phyloP scores from a whole-genome alignment of 2,329 filamentous ascomycete species.

The Pseudonectria foliicola region DNA sequence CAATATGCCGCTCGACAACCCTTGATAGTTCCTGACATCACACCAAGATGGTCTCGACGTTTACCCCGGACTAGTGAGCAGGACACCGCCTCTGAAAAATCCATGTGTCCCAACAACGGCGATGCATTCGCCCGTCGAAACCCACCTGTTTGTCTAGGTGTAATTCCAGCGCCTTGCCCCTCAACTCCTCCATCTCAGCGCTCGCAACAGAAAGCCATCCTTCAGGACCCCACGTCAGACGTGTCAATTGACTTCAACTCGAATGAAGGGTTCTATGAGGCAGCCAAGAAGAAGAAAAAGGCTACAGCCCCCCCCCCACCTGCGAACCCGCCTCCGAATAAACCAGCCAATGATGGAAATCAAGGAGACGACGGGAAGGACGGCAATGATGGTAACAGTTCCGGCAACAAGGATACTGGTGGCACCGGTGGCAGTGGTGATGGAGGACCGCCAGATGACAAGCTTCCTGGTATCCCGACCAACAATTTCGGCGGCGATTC shows the following conservation, averaged over 20 bases:
- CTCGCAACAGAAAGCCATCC: slow-evolving; percentile 27
- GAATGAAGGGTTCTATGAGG: slow-evolving; percentile 46
- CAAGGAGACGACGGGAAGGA: slow-evolving; percentile 24
- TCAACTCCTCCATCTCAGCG: slow-evolving; percentile 16
- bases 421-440: slow-evolving; percentile 26
- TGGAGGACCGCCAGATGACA: slow-evolving; percentile 25
- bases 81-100: slow-evolving; percentile 11
- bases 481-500: slow-evolving; percentile 39
- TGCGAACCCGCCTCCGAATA: slow-evolving; percentile 11
- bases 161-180: slow-evolving; percentile 14
- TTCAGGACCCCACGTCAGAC: slow-evolving; percentile 39
- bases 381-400: slow-evolving; percentile 28
- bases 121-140: slow-evolving; percentile 24
- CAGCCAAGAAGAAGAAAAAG: slow-evolving; percentile 51
- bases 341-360: slow-evolving; percentile 16
- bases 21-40: slow-evolving; percentile 17
- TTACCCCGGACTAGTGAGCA: slow-evolving; percentile 18
- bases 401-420: slow-evolving; percentile 28
- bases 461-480: slow-evolving; percentile 21
- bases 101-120: slow-evolving; percentile 26
- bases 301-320: slow-evolving; percentile 21
- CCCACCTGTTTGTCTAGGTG: slow-evolving; percentile 12
- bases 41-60: slow-evolving; percentile 30
- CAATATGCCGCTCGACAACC: slow-evolving; percentile 12
- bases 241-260: slow-evolving; percentile 51